phyloP scores from a whole-genome alignment of 768 basidiomycete species.

The Mycena vitilis region DNA sequence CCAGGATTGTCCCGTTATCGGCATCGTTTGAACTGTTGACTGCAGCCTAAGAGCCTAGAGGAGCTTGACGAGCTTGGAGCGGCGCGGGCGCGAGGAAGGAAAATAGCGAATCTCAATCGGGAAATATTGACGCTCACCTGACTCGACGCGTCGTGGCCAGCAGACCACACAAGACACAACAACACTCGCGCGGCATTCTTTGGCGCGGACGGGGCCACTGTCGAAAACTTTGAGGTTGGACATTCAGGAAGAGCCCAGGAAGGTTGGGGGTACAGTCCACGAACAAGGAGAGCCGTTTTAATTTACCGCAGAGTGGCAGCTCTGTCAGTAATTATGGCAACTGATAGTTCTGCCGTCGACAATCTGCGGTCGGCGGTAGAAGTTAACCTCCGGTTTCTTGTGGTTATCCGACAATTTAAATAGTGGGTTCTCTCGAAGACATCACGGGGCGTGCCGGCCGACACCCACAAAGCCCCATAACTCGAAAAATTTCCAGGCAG shows the following conservation, averaged over 20 bases:
- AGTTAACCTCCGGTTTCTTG: not conserved
- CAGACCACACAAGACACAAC: not conserved
- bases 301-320: too few relatives aligned
- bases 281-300: too few relatives aligned
- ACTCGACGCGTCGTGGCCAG: not conserved
- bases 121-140: conserved; percentile 2
- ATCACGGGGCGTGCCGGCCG: conserved; percentile 10
- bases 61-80: too few relatives aligned
- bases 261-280: too few relatives aligned
- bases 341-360: not conserved
- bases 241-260: too few relatives aligned
- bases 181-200: not conserved
- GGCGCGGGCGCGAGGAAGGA: too few relatives aligned
- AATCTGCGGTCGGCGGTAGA: not conserved
- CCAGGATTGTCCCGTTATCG: not conserved
- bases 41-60: not conserved
- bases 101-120: not conserved
- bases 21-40: too few relatives aligned
- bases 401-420: not conserved
- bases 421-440: not conserved
- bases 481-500: not conserved
- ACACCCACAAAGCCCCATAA: conserved; percentile 14
- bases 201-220: not conserved
- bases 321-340: conserved; percentile 1
- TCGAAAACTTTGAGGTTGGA: too few relatives aligned